These are phyloP conservation scores for Xylariaceae sp. DNA, from an alignment of 2,329 filamentous ascomycete species.

Conservation along the genomic window DNA sequence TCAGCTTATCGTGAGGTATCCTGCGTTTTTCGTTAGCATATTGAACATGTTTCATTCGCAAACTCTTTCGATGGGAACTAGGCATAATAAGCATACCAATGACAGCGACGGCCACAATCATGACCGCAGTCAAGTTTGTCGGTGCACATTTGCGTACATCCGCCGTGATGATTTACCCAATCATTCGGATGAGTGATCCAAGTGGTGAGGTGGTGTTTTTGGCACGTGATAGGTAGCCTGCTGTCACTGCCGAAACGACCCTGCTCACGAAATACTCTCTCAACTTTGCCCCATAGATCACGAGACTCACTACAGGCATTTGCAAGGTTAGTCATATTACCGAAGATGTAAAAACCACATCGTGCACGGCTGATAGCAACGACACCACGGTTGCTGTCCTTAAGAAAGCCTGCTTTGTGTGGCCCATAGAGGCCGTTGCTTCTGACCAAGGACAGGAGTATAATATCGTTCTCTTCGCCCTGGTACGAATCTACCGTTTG, in stretches of 20 bases:
- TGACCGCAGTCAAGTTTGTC: slow-evolving; percentile 29
- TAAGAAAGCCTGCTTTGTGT: slow-evolving; percentile 67
- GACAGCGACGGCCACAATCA: slow-evolving; percentile 28
- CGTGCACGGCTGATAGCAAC: slow-evolving; percentile 68
- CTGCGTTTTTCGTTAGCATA: slow-evolving; percentile 16
- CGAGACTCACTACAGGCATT: slow-evolving; percentile 41
- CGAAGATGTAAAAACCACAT: slow-evolving; percentile 81
- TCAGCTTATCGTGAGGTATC: slow-evolving; percentile 25
- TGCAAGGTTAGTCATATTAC: slow-evolving; percentile 60
- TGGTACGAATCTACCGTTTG: slow-evolving; percentile 87
- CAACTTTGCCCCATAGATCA: slow-evolving; percentile 40
- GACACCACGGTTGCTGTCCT: slow-evolving; percentile 56
- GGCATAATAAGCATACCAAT: slow-evolving; percentile 28
- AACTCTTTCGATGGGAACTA: background rate
- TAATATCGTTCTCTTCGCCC: slow-evolving; percentile 83
- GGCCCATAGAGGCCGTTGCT: slow-evolving; percentile 51
- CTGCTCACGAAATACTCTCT: slow-evolving; percentile 40
- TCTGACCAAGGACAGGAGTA: slow-evolving; percentile 77
- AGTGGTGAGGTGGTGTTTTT: slow-evolving; percentile 52
- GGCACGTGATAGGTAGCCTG: slow-evolving; percentile 63
- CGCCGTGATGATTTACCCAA: slow-evolving; percentile 42
- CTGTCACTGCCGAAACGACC: slow-evolving; percentile 29
- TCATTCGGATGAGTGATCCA: slow-evolving; percentile 52
- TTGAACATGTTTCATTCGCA: background rate
- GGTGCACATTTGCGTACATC: slow-evolving; percentile 24